Percentiles rank a stretch among this genome's conserved stretches.
These are phyloP conservation scores for Yamadazyma kanchanaburiensis DNA, from an alignment of 1,139 yeast genomes.

Conservation along the genomic window DNA sequence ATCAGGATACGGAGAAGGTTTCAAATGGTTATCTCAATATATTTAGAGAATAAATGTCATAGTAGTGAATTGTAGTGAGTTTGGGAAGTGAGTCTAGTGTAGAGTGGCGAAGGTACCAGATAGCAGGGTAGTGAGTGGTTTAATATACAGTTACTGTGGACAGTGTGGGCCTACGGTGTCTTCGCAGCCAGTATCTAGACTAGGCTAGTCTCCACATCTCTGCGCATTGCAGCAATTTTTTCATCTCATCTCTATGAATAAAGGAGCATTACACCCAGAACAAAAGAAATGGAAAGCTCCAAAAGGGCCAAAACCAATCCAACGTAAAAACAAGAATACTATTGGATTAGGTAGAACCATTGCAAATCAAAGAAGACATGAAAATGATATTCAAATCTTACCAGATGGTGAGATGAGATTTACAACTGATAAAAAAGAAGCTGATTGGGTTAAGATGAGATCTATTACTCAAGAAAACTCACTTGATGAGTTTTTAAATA, in stretches of 20 bases:
- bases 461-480: conserved; percentile 95
- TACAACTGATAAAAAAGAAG: conserved; percentile 79
- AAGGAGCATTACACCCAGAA: conserved; percentile 46
- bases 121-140: too few relatives aligned
- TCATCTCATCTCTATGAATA: conserved; percentile 20
- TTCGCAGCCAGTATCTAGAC: too few relatives aligned
- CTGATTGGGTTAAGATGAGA: conserved; percentile 83
- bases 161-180: too few relatives aligned
- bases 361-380: conserved; percentile 68
- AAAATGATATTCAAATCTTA: conserved; percentile 64
- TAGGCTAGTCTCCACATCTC: neutral
- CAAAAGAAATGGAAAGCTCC: conserved; percentile 61
- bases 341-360: conserved; percentile 87
- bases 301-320: conserved; percentile 88
- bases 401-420: conserved; percentile 88
- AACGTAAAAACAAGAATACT: conserved; percentile 74
- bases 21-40: conserved; percentile 94
- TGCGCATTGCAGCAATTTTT: neutral
- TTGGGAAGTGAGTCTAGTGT: too few relatives aligned
- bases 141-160: too few relatives aligned
- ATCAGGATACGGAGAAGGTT: conserved; percentile 94
- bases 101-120: too few relatives aligned
- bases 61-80: too few relatives aligned
- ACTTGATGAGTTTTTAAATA: conserved; percentile 87
- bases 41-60: conserved; percentile 53